Percentiles rank a stretch among this genome's conserved stretches.
These are phyloP conservation scores for Lunasporangiospora selenospora DNA, from an alignment of 192 early-diverging fungal species.

Conservation along the genomic window DNA sequence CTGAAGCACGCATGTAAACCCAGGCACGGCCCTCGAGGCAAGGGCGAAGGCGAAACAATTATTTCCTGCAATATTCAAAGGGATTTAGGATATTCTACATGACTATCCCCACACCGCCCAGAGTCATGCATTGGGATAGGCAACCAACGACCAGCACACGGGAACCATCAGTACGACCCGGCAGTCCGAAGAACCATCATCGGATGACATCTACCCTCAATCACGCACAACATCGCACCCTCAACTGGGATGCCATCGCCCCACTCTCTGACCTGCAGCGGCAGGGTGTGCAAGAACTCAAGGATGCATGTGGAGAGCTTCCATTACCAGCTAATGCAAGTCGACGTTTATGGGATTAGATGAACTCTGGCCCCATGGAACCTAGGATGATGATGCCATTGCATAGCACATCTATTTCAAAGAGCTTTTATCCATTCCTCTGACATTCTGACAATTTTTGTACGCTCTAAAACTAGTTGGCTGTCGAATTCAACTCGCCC, in stretches of 20 bases:
- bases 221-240: slow-evolving; percentile 32
- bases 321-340: slow-evolving; percentile 62
- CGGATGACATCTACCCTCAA: slow-evolving; percentile 22
- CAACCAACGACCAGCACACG: too few species aligned
- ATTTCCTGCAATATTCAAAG: too few species aligned
- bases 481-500: slow-evolving; percentile 11
- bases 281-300: slow-evolving; percentile 59
- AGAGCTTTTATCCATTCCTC: too few species aligned
- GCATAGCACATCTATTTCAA: too few species aligned
- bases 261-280: slow-evolving; percentile 56
- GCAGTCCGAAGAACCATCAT: background rate
- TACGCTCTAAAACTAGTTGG: slow-evolving; percentile 17
- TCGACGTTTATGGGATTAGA: slow-evolving; percentile 10
- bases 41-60: too few species aligned
- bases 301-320: slow-evolving; percentile 64
- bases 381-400: too few species aligned
- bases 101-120: too few species aligned
- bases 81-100: too few species aligned
- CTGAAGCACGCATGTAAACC: too few species aligned
- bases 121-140: too few species aligned
- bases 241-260: slow-evolving; percentile 65
- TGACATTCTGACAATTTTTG: too few species aligned
- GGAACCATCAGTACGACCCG: background rate
- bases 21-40: too few species aligned
- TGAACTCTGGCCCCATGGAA: background rate